A percentile compares a stretch with the other conserved stretches of the same genome.
These are phyloP conservation scores for Neonectria punicea DNA, from an alignment of 2,329 filamentous ascomycete species.

Conservation along the genomic window DNA sequence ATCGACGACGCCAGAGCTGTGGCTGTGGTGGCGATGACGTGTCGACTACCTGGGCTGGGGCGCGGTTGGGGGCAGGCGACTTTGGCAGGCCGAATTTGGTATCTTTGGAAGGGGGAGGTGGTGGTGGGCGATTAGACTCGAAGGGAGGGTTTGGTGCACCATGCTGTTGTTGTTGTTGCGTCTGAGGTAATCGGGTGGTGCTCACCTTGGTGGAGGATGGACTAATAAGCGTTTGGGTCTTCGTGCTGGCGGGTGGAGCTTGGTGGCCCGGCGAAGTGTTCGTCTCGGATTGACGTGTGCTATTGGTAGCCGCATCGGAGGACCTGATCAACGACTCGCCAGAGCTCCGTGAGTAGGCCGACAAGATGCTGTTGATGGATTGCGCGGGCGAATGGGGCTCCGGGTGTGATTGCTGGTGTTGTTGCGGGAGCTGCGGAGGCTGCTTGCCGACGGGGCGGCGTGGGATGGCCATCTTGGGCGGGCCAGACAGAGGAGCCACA, in stretches of 20 bases:
- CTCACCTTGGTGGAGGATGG: constrained; percentile 26
- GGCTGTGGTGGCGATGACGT: constrained; percentile 44
- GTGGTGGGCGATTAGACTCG: constrained; percentile 27
- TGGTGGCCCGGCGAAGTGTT: constrained; percentile 38
- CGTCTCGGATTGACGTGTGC: constrained; percentile 35
- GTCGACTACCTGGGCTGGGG: constrained; percentile 31
- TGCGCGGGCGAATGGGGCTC: constrained; percentile 54
- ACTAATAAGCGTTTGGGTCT: constrained; percentile 32
- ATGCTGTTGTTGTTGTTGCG: constrained; percentile 35
- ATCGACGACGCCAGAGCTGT: constrained; percentile 62
- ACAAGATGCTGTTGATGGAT: constrained; percentile 65
- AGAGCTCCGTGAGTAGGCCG: constrained; percentile 63
- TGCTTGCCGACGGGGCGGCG: constrained; percentile 40
- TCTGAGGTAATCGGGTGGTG: constrained; percentile 22
- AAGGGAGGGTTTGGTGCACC: constrained; percentile 30
- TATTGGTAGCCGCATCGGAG: constrained; percentile 50
- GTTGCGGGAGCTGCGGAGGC: constrained; percentile 27
- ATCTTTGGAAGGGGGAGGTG: constrained; percentile 44
- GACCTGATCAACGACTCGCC: constrained; percentile 56
- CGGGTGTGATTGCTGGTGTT: constrained; percentile 30
- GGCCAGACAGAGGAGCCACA: constrained; percentile 33
- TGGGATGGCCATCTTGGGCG: constrained; percentile 41
- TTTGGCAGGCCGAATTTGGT: constrained; percentile 36
- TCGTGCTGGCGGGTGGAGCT: constrained; percentile 39
- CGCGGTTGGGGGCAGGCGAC: constrained; percentile 31